Base-by-base conservation (phyloP, 768 basidiomycete genomes). In the Tephrocybe rancida region DNA sequence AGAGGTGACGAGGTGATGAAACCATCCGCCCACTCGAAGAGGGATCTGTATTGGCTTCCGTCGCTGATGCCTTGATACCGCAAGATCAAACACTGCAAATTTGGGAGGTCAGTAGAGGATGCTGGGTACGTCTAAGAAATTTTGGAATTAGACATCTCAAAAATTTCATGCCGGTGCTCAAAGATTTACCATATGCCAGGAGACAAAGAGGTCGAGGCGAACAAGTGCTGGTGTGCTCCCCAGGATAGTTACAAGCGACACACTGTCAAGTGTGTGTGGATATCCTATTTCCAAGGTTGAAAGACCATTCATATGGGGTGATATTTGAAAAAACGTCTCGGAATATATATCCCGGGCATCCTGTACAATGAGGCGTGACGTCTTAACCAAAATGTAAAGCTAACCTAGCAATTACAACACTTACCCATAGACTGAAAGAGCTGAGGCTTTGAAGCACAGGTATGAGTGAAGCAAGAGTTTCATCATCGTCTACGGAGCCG, bases 321-420 rank as follows among this genome's bases (percentile, higher is more conserved):
- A 34, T 6, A 25, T 11, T 3, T 37, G 25, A 41, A 8, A 19
- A 25, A 46, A 52, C 6, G 32, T 45, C 5, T 46, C 44, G 21
- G 30, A 18, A 24, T 37, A 5, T 10, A 39, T 2, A n/a, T 39
- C 27, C 5, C 25, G 34, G 29, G 19, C 35, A 30, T 21, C 35
- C 51, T 46, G 35, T n/a, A n/a, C n/a, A n/a, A n/a, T n/a, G n/a
- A n/a, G n/a, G n/a, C 25, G 14, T 22, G 24, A 51, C 35, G 48
- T 18, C 13, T 44, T 18, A 24, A 6, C 21, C 13, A 7, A 21
- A 19, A 19, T 6, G 39, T n/a, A 3, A 16, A 37, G 22, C 24
- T 19, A 11, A 7, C n/a, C 16, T 21, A 19, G 5, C 11, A 19
- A 16, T 5, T 18, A 9, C 35, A 10, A 39, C 5, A 44, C 51